These are phyloP conservation scores for Psidium friedrichsthalianum DNA, from an alignment of 345 rosid species.

Conservation along the genomic window DNA sequence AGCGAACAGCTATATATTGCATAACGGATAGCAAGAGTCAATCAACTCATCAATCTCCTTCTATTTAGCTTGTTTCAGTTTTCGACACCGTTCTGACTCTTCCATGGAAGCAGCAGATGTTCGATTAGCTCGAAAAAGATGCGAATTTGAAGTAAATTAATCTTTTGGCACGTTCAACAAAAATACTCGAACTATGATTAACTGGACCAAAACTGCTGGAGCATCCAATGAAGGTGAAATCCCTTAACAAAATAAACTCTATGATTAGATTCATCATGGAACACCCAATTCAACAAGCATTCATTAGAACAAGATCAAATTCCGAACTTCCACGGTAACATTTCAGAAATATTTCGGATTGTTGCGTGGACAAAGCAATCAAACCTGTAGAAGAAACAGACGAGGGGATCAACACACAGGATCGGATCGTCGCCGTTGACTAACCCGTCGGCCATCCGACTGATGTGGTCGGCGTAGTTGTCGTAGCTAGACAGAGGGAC, in stretches of 20 bases:
- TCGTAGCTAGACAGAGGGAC: slow-evolving; percentile 37
- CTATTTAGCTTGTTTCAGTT: not conserved
- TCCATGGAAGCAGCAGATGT: not conserved
- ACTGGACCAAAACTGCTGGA: not conserved
- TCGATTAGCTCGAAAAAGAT: not conserved
- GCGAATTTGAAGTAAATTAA: not conserved
- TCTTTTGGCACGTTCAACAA: not conserved
- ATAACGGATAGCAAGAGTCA: not conserved
- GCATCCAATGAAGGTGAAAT: not conserved
- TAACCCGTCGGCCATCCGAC: slow-evolving; percentile 17
- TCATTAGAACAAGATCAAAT: not conserved
- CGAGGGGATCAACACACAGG: slow-evolving; percentile 30
- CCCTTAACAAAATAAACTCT: not conserved
- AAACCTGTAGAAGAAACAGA: slow-evolving; percentile 37
- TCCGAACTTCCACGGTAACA: not conserved
- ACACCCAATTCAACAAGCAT: not conserved
- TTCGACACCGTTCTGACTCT: not conserved
- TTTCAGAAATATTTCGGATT: not conserved
- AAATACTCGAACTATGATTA: not conserved
- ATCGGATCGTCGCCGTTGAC: slow-evolving; percentile 1
- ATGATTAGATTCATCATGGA: not conserved
- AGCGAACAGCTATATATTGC: not conserved
- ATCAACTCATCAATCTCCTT: not conserved
- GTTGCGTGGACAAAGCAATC: not conserved
- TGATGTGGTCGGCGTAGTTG: slow-evolving; percentile 27